Evolutionary conservation across 352 stramenopile genomes (phyloP), one percentile per base, ranked within the genome.

Genomic region (Globisporangium viniferum): DNA sequence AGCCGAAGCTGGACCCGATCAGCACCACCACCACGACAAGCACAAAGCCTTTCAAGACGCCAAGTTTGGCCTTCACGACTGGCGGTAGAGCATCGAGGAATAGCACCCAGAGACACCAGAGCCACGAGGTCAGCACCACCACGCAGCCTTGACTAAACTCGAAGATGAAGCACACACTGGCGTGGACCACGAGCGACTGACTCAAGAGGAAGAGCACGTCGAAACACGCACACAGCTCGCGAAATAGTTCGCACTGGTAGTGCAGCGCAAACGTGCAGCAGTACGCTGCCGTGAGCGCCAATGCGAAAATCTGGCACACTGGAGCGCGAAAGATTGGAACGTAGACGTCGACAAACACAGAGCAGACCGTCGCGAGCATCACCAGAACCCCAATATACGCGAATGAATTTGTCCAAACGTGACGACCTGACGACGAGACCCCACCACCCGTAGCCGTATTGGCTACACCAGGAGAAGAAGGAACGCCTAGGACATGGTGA

Each of bases 151-250:
- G 14, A 48, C 14, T 35, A 59, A 72, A 78, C 7, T 56, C 27
- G 46, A 68, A 78, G 9, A 73, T 36, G 27, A 69, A 68, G 12
- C 67, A 71, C n/a, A 78, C 56, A 31, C 62, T 66, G 4, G 71
- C 27, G 41, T 72, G 56, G 6, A 70, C 56, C 9, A 59, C 22
- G 5, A 53, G 49, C 14, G 80, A 15, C 49, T 82, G 71, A 3
- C 61, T 14, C 18, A 63, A 73, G 51, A 80, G 35, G 54, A 77
- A 82, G 0, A 63, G 44, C 8, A 80, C 72, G 56, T 82, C 68
- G 59, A 82, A 82, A 14, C 59, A 72, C 18, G 15, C 7, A 3
- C 29, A 62, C 7, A 75, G 33, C n/a, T 48, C 35, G 3, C 39
- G 27, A 15, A 73, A 18, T 20, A 75, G 35, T 15, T 53, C n/a